These are phyloP conservation scores for Rhypophila decipiens DNA, from an alignment of 495 filamentous ascomycete species.

Conservation along the genomic window DNA sequence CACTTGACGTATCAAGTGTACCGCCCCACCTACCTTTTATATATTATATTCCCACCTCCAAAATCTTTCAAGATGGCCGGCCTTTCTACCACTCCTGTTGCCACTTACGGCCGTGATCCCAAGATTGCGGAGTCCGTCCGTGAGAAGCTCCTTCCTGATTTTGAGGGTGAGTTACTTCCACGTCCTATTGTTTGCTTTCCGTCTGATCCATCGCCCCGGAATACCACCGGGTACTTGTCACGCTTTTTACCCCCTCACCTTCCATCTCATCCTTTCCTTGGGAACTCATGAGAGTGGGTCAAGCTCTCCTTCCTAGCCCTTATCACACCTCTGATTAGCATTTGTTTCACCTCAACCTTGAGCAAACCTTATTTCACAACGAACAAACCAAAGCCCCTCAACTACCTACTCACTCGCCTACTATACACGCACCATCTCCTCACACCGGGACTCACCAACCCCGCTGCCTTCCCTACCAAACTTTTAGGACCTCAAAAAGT, in stretches of 20 bases:
- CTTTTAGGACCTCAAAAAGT: not conserved
- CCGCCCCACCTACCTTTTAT: not conserved
- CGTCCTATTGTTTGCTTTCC: too few species aligned
- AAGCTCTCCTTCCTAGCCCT: too few species aligned
- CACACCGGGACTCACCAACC: not conserved
- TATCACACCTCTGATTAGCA: too few species aligned
- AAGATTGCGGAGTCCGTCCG: conserved; percentile 22
- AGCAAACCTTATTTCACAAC: not conserved
- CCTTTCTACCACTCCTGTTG: conserved; percentile 12
- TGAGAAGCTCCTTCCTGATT: conserved; percentile 24
- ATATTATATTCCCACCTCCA: not conserved
- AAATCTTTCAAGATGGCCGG: not conserved
- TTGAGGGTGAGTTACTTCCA: conserved; percentile 16
- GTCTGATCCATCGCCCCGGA: not conserved
- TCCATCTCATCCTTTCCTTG: not conserved
- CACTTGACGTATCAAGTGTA: not conserved
- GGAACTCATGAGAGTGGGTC: not conserved
- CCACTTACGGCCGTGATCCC: conserved; percentile 21
- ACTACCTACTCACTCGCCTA: not conserved
- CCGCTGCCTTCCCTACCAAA: not conserved
- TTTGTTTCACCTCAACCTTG: not conserved
- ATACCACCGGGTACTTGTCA: not conserved
- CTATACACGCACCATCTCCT: not conserved
- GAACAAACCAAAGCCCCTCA: not conserved
- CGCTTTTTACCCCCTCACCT: not conserved